Base-by-base conservation (phyloP, 2,329 filamentous ascomycete species). In the Cladosporium sphaerospermum region DNA sequence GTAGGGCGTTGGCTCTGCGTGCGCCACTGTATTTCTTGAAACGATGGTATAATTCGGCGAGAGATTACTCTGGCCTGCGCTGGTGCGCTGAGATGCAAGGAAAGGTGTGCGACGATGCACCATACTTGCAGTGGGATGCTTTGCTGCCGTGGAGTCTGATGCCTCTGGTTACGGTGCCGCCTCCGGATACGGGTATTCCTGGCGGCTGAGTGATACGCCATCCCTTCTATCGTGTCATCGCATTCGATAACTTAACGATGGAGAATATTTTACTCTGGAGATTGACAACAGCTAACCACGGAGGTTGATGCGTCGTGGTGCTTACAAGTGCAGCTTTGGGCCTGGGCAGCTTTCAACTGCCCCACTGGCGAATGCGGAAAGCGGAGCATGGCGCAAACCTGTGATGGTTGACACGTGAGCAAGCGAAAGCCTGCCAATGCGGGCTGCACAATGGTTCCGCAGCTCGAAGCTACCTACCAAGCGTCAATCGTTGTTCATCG, bases 121-220 rank as follows among this genome's bases (percentile, higher is more conserved):
- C 48, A 5, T 51, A 51, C 16, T 28, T 51, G 31, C 33, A 51
- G 13, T 51, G 48, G 48, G 48, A 44, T 28, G 32, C 41, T 32
- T 16, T 51, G 14, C 16, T 51, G 13, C 48, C 48, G 9, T 51
- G 48, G 48, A 44, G 40, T 16, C 9, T 51, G 32, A 16, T 51
- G 40, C 48, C 48, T 10, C 32, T 51, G 32, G 37, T 10, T n/a
- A 32, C 28, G 40, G 48, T 18, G 48, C 45, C 45, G 4, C 11
- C 37, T 48, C 32, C 8, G n/a, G 36, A 39, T 4, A n/a, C 10
- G 10, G 4, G n/a, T 6, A 11, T 36, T 11, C 7, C n/a, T 39
- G 36, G 34, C 23, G 23, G 23, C 5, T 28, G 23, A 28, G 7
- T 7, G 5, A 28, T 28, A 7, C 23, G 23, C 23, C 23, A 28